A percentile compares a stretch with the other conserved stretches of the same genome.
Evolutionary conservation across 495 filamentous ascomycete species (phyloP).

Genomic region (Penicillium fimorum): DNA sequence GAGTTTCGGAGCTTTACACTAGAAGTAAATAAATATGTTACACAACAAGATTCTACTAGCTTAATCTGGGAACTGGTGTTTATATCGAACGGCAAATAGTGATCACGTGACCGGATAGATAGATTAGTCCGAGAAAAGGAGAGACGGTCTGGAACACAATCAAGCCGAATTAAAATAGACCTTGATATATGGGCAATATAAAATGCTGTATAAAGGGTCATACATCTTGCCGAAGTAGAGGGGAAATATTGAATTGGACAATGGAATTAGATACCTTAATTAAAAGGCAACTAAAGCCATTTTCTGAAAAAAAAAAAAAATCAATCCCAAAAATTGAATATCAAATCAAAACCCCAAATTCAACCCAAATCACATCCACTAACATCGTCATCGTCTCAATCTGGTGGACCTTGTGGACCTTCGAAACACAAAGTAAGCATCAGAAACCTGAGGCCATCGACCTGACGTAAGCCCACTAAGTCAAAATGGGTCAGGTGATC

Average conservation of each 20-base stretch:
- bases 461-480: slow-evolving; percentile 21
- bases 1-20: neutral
- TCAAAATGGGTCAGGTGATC: slow-evolving; percentile 25
- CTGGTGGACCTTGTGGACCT: slow-evolving; percentile 8
- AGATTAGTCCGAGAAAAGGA: slow-evolving; percentile 13
- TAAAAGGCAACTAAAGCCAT: neutral
- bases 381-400: slow-evolving; percentile 5
- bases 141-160: slow-evolving; percentile 6
- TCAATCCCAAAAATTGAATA: neutral
- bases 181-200: neutral
- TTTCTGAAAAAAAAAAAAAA: neutral
- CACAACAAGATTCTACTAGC: neutral
- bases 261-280: neutral
- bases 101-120: slow-evolving; percentile 25
- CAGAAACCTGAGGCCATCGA: slow-evolving; percentile 7
- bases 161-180: neutral
- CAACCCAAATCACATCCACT: neutral
- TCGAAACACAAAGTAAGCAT: slow-evolving; percentile 8
- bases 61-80: neutral
- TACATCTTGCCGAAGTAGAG: neutral
- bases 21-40: neutral
- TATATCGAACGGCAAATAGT: neutral
- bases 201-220: neutral
- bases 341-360: neutral
- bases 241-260: neutral